phyloP scores from a whole-genome alignment of 208 protist species.

The Endotrypanum monterogeii region DNA sequence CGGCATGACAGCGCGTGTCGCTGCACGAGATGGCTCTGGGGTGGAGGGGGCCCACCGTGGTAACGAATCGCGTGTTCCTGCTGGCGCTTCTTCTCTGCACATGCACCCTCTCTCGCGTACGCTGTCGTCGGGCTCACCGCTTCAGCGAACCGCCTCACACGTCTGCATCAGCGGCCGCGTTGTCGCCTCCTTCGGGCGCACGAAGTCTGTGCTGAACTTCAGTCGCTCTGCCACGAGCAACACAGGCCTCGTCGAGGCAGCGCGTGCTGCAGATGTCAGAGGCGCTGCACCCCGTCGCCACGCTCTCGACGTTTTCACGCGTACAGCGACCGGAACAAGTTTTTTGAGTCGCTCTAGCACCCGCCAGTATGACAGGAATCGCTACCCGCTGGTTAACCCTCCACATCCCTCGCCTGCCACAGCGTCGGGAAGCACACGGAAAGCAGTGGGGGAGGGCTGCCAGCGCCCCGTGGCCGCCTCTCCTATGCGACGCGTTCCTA shows the following conservation, averaged over 20 bases:
- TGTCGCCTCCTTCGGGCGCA: slow-evolving; percentile 14
- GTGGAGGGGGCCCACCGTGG: slow-evolving; percentile 21
- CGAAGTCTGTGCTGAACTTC: slow-evolving; percentile 7
- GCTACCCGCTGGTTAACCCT: not conserved
- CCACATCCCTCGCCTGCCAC: not conserved
- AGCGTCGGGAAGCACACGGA: not conserved
- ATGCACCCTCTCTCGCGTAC: not conserved
- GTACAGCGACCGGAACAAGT: slow-evolving; percentile 35
- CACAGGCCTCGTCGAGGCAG: slow-evolving; percentile 6
- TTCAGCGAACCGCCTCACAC: slow-evolving; percentile 37
- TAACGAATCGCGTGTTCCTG: not conserved
- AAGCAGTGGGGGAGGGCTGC: too few relatives aligned
- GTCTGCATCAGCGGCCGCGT: not conserved
- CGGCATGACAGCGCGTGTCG: not conserved
- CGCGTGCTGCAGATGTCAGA: slow-evolving; percentile 3
- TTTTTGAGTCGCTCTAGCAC: not conserved
- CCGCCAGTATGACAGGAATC: not conserved
- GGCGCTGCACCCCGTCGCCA: not conserved
- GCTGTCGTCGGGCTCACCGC: slow-evolving; percentile 8
- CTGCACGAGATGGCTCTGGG: not conserved
- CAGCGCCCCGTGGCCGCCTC: not conserved
- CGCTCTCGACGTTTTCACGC: slow-evolving; percentile 8
- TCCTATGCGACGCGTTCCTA: not conserved
- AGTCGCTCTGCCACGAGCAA: slow-evolving; percentile 24
- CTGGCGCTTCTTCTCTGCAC: not conserved